These are phyloP conservation scores for Vachellia pachyceras DNA, from an alignment of 306 rosid genomes.

Conservation along the genomic window DNA sequence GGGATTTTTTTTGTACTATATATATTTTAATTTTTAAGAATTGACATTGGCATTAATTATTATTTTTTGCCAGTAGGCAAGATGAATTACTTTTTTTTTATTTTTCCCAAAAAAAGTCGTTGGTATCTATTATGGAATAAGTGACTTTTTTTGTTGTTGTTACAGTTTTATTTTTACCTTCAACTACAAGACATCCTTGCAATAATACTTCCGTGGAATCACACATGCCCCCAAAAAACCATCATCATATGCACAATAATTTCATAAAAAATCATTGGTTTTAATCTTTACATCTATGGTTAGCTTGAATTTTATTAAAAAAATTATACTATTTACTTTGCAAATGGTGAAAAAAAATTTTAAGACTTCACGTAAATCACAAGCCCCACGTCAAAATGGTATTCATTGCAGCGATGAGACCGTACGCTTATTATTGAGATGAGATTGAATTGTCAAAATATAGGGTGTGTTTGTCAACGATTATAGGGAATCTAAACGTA, in stretches of 20 bases:
- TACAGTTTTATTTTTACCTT: not conserved
- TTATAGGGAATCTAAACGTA: too few species aligned
- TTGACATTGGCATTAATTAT: too few species aligned
- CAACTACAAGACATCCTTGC: not conserved
- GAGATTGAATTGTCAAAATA: too few species aligned
- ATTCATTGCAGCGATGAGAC: too few species aligned
- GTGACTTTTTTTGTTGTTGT: not conserved
- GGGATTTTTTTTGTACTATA: not conserved
- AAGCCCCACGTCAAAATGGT: too few species aligned
- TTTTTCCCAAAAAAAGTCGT: not conserved
- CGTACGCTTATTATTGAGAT: too few species aligned
- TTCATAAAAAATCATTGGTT: not conserved
- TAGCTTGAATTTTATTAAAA: too few species aligned
- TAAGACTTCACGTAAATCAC: too few species aligned
- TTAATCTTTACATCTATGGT: not conserved
- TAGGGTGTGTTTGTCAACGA: too few species aligned
- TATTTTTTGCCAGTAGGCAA: not conserved
- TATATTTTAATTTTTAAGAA: too few species aligned
- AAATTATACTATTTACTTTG: too few species aligned
- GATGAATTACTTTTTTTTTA: not conserved
- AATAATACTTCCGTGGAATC: not conserved
- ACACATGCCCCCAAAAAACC: not conserved
- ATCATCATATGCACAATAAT: not conserved
- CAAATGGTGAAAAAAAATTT: too few species aligned
- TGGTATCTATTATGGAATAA: not conserved